Conservation (phyloP, 1,284 basidiomycete species). For the Psilocybe mexicana region DNA sequence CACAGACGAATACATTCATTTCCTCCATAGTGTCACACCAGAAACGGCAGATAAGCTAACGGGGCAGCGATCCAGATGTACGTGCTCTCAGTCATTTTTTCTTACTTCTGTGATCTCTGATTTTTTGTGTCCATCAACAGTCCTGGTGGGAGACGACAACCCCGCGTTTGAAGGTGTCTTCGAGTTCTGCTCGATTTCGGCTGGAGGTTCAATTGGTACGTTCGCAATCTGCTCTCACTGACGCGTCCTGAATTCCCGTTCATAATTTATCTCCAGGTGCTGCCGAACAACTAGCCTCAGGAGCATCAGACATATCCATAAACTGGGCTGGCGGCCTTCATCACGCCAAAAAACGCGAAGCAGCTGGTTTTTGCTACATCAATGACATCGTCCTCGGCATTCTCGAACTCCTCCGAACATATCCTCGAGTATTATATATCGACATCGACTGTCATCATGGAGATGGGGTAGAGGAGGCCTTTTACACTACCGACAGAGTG, state of each 20-base stretch:
- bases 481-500: constrained; percentile 96
- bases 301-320: constrained; percentile 88
- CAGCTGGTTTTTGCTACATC: constrained; percentile 96
- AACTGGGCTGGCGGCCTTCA: constrained; percentile 99
- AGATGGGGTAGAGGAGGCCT: constrained; percentile 98
- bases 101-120: background rate
- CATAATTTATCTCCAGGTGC: constrained; percentile 46
- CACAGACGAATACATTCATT: constrained; percentile 97
- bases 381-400: constrained; percentile 95
- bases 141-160: constrained; percentile 92
- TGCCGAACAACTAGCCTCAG: constrained; percentile 80
- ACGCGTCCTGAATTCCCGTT: background rate
- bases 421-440: constrained; percentile 92
- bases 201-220: constrained; percentile 82
- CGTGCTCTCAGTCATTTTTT: constrained; percentile 30
- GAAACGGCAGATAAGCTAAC: constrained; percentile 87
- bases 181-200: constrained; percentile 96
- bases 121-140: constrained; percentile 38
- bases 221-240: background rate
- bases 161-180: constrained; percentile 96
- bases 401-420: constrained; percentile 81
- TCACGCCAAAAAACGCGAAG: constrained; percentile 97
- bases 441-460: constrained; percentile 99
- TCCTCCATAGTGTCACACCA: constrained; percentile 84
- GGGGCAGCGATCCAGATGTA: constrained; percentile 81